These are phyloP conservation scores for Metarhizium humberi DNA, from an alignment of 2,329 filamentous ascomycete genomes.

Conservation along the genomic window DNA sequence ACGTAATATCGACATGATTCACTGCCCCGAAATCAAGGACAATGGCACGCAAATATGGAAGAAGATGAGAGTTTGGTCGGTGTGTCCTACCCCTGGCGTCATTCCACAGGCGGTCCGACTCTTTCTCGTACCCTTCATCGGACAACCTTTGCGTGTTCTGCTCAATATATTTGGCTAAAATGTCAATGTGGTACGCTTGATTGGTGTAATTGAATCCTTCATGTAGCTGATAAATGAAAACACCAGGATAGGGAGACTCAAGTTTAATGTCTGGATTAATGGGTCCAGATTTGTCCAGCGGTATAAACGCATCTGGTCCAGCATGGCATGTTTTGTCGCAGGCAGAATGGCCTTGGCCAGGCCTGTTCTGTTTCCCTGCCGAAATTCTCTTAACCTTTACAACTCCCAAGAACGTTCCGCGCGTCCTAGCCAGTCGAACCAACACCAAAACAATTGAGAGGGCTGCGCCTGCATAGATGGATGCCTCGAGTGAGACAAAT, in stretches of 20 bases:
- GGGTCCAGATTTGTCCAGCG: conserved; percentile 29
- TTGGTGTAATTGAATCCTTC: conserved; percentile 46
- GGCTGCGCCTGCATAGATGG: conserved; percentile 38
- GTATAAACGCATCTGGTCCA: conserved; percentile 29
- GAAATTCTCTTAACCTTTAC: conserved; percentile 16
- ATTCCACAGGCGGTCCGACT: conserved; percentile 45
- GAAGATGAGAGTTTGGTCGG: conserved; percentile 17
- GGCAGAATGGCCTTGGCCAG: not conserved
- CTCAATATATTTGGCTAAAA: conserved; percentile 29
- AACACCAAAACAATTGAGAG: conserved; percentile 34
- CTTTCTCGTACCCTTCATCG: conserved; percentile 25
- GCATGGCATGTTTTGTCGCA: not conserved
- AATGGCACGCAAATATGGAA: conserved; percentile 42
- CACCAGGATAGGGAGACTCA: conserved; percentile 34
- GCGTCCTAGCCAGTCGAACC: conserved; percentile 34
- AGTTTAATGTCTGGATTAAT: conserved; percentile 35
- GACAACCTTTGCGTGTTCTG: conserved; percentile 30
- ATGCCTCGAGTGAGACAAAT: conserved; percentile 39
- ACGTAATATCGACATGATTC: conserved; percentile 48
- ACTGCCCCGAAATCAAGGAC: conserved; percentile 50
- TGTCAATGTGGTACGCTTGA: conserved; percentile 36
- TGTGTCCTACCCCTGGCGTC: conserved; percentile 31
- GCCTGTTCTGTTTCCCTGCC: not conserved
- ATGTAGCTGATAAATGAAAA: conserved; percentile 42
- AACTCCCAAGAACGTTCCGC: conserved; percentile 36